Percentiles rank a stretch among this genome's conserved stretches.
phyloP scores from a whole-genome alignment of 2,329 filamentous ascomycete genomes.

The Calonectria fujianensis region DNA sequence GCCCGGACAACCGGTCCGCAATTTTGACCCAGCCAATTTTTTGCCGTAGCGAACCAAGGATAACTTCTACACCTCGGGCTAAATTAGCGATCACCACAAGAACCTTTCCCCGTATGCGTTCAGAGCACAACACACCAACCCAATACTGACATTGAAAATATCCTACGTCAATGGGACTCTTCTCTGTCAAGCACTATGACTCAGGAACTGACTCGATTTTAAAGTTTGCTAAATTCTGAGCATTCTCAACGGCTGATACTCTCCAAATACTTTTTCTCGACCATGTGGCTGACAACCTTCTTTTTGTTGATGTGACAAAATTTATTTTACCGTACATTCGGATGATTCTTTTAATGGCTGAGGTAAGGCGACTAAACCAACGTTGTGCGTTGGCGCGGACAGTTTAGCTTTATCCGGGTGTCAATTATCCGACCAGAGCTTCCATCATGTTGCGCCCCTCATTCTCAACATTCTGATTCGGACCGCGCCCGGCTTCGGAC shows the following conservation, averaged over 20 bases:
- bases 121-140: background rate
- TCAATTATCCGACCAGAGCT: background rate
- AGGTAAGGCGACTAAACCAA: background rate
- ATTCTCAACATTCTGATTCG: background rate
- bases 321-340: background rate
- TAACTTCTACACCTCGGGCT: background rate
- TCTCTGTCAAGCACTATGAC: background rate
- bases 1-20: background rate
- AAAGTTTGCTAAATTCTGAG: background rate
- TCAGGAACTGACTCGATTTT: background rate
- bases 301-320: background rate
- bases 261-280: background rate
- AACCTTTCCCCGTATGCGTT: background rate
- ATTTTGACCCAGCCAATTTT: background rate
- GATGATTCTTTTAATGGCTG: background rate
- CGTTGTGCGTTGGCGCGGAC: too few species aligned
- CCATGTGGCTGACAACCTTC: background rate
- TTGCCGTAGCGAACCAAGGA: background rate
- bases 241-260: background rate
- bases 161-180: background rate
- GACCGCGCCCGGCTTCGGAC: background rate
- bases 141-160: background rate
- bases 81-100: background rate
- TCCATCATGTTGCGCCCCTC: background rate
- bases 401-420: conserved; percentile 17